Conservation (phyloP, 768 basidiomycete genomes). For the Coprinopsis sp. region DNA sequence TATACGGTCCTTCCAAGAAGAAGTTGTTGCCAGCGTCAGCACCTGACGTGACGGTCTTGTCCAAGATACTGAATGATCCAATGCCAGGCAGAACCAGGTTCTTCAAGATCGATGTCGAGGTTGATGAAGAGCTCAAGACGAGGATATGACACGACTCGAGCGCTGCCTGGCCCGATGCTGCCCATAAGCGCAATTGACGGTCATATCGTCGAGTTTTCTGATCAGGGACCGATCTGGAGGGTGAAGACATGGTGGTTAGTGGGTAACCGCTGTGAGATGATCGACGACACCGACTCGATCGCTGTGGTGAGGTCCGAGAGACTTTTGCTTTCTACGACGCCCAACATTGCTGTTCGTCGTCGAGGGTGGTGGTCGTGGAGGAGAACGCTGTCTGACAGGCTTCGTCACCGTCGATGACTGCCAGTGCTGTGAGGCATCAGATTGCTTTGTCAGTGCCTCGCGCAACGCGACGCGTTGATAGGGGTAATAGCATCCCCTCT, state of each 20-base stretch:
- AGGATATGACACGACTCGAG: conserved; percentile 83
- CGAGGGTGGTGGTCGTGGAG: too few species aligned
- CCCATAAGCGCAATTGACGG: conserved; percentile 94
- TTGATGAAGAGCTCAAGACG: conserved; percentile 75
- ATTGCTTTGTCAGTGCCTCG: too few species aligned
- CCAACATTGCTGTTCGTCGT: too few species aligned
- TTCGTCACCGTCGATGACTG: too few species aligned
- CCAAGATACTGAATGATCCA: conserved; percentile 92
- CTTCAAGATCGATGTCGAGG: conserved; percentile 87
- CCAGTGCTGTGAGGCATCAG: too few species aligned
- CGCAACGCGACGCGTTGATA: too few species aligned
- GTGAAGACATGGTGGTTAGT: neutral
- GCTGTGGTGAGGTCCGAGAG: too few species aligned
- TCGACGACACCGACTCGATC: too few species aligned
- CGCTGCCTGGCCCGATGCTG: conserved; percentile 82
- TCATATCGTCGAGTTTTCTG: conserved; percentile 90
- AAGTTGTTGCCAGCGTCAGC: conserved; percentile 95
- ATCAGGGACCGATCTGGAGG: conserved; percentile 62
- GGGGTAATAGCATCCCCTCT: too few species aligned
- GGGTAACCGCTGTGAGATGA: too few species aligned
- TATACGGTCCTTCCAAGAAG: conserved; percentile 75
- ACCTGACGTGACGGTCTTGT: conserved; percentile 52
- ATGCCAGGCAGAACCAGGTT: conserved; percentile 96
- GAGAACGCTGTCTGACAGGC: too few species aligned
- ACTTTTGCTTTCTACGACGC: too few species aligned